Base-by-base conservation (phyloP, 441 rosid genomes). In the Capsella rubella region DNA sequence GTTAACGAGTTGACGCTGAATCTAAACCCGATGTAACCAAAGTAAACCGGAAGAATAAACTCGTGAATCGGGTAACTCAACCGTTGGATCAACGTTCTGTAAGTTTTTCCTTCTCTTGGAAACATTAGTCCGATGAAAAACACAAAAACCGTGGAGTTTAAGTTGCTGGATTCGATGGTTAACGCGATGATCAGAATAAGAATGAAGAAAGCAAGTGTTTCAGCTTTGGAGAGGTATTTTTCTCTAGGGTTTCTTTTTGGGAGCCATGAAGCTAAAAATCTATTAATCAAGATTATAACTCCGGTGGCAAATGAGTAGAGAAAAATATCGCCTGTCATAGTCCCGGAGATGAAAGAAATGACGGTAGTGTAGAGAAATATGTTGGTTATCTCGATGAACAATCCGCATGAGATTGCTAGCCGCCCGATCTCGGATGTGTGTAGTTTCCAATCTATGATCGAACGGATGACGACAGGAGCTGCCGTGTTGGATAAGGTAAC, bases 91-190 rank as follows among this genome's bases (percentile, higher is more conserved):
- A 94, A 57, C 6, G 98, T 91, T 75, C 97, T 71, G 10, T 84
- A 76, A 6, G 95, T 83, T 76, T 94, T 91, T 14, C 98, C 97
- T 75, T 89, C 86, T 76, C 96, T 80, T 0, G 98, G 97, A 78
- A 90, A 91, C 84, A 84, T 34, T 57, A 91, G 13, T 2, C 98
- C 98, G 1, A 87, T 55, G 64, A 87, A 55, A 79, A 90, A 94
- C 61, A 85, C 84, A 60, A 82, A 72, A 15, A 88, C 58, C 7
- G 84, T 66, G 52, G 89, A 83, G 70, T 80, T 87, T 29, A 56
- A 77, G 3, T 82, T 84, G 21, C 74, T 49, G 14, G 72, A 47
- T 76, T 94, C 96, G 2, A 78, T 79, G 45, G 77, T 7, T 31
- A 80, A 37, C 4, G 92, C 76, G 7, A 85, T 45, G 8, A 69